A percentile compares a stretch with the other conserved stretches of the same genome.
These are phyloP conservation scores for Cordyceps militaris DNA, from an alignment of 2,329 filamentous ascomycete species.

Conservation along the genomic window DNA sequence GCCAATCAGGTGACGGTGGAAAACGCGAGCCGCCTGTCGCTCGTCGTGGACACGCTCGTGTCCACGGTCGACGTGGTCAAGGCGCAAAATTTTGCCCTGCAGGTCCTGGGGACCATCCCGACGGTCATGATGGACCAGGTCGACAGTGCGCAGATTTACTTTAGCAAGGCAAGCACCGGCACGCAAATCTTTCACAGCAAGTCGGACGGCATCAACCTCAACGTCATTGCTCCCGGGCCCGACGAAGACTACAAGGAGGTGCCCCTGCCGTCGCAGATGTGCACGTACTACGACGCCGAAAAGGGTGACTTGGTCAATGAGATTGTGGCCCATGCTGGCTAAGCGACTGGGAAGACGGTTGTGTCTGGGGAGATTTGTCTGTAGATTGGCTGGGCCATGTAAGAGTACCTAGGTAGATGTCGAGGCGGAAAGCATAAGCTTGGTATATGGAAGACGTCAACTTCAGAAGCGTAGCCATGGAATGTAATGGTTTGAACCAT, in stretches of 20 bases:
- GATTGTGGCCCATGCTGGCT: conserved; percentile 92
- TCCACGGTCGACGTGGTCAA: conserved; percentile 94
- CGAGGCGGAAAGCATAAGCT: background rate
- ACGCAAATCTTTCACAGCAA: conserved; percentile 90
- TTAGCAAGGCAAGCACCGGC: conserved; percentile 68
- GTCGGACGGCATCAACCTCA: conserved; percentile 78
- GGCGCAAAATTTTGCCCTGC: conserved; percentile 87
- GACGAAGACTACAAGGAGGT: conserved; percentile 83
- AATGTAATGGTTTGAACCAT: background rate
- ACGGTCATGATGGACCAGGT: conserved; percentile 90
- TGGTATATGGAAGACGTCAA: background rate
- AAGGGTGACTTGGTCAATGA: conserved; percentile 77
- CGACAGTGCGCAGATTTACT: conserved; percentile 81
- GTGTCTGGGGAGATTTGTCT: background rate
- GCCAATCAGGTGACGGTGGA: conserved; percentile 95
- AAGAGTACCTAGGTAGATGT: background rate
- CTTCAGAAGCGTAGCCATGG: background rate
- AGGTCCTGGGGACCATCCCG: conserved; percentile 78
- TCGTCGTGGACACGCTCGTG: conserved; percentile 84
- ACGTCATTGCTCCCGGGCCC: conserved; percentile 61
- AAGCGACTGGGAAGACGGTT: conserved; percentile 18
- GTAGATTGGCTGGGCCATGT: background rate
- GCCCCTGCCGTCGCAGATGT: conserved; percentile 83
- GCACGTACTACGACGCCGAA: conserved; percentile 61
- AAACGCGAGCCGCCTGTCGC: conserved; percentile 75